phyloP scores from a whole-genome alignment of 768 basidiomycete species.

The Podaxis sp. region DNA sequence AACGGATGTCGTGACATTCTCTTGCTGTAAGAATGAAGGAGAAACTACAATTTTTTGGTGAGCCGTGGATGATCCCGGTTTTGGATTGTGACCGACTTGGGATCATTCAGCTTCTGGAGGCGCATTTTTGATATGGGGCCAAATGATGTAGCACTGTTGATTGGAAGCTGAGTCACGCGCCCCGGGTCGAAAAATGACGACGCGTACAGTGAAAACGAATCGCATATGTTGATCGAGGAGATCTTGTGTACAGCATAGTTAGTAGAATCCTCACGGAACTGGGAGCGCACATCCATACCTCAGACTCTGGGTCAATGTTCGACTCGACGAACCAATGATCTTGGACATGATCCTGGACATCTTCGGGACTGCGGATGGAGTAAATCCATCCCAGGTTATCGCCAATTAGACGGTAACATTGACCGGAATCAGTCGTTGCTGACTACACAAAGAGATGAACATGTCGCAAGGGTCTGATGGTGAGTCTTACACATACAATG shows the following conservation, averaged over 20 bases:
- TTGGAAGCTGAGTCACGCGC: constrained; percentile 8
- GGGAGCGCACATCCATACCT: background rate
- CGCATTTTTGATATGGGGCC: constrained; percentile 11
- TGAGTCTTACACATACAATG: background rate
- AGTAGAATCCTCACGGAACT: background rate
- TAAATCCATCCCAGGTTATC: constrained; percentile 47
- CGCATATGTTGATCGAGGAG: constrained; percentile 7
- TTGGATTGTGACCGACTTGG: background rate
- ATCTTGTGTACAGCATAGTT: background rate
- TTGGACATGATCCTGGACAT: background rate
- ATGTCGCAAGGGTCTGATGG: background rate
- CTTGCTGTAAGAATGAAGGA: background rate
- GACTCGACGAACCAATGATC: background rate
- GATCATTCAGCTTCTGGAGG: constrained; percentile 5
- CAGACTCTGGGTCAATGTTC: background rate
- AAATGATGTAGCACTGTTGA: constrained; percentile 11
- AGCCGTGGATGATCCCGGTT: background rate
- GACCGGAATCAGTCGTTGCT: background rate
- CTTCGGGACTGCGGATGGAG: background rate
- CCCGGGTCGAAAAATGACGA: background rate
- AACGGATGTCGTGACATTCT: constrained; percentile 2
- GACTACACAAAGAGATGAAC: background rate
- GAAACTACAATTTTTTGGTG: background rate
- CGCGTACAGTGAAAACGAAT: constrained; percentile 4
- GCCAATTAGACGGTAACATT: constrained; percentile 25